Conservation (phyloP, 2,329 filamentous ascomycete genomes). For the Beauveria caledonica region DNA sequence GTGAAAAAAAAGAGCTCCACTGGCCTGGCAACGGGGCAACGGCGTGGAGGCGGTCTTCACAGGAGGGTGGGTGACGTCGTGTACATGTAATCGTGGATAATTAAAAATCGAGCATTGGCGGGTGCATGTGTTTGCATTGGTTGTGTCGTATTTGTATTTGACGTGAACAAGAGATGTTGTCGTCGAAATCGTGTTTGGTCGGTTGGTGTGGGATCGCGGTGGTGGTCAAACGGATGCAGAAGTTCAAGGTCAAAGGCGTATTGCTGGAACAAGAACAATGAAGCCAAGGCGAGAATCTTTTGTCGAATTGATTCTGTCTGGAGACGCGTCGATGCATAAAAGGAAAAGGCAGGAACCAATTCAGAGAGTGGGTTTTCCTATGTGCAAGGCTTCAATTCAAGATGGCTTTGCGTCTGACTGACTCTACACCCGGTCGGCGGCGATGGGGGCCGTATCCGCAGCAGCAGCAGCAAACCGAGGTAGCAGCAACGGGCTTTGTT, state of each 20-base stretch:
- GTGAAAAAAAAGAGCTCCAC: conserved; percentile 12
- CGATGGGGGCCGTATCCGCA: conserved; percentile 1
- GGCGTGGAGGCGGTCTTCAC: conserved; percentile 14
- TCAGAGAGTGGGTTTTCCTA: background rate
- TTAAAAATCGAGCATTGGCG: background rate
- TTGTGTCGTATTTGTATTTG: background rate
- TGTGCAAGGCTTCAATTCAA: background rate
- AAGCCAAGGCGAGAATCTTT: background rate
- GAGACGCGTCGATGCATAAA: background rate
- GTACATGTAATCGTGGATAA: background rate
- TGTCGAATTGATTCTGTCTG: background rate
- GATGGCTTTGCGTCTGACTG: conserved; percentile 7
- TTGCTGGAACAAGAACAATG: background rate
- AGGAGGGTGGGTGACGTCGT: conserved; percentile 18
- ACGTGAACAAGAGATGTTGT: background rate
- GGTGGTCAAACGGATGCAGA: background rate
- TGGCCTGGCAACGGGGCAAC: conserved; percentile 13
- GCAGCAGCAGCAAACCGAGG: background rate
- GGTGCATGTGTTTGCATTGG: background rate
- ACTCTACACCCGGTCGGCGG: conserved; percentile 7
- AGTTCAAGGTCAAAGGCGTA: background rate
- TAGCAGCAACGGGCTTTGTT: background rate
- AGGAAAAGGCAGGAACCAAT: background rate
- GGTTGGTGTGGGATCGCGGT: background rate
- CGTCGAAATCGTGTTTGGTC: background rate